These are phyloP conservation scores for Diplotaxis tenuifolia DNA, from an alignment of 345 rosid species.

Conservation along the genomic window DNA sequence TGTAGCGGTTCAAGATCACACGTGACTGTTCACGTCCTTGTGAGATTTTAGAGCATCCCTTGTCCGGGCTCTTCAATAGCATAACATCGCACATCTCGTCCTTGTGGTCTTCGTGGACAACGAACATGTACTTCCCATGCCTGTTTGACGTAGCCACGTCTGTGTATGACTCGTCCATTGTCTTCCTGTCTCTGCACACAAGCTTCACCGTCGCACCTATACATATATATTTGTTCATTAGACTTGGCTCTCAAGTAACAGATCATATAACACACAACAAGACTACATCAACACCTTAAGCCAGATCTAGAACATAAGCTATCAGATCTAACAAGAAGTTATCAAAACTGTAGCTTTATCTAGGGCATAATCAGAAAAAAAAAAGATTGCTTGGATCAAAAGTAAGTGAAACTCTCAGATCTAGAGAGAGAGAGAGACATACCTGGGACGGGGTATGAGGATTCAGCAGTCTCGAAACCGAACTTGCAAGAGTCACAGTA, in stretches of 20 bases:
- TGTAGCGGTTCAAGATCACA: conserved; percentile 62
- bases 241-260: no score
- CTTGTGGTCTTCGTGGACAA: conserved; percentile 63
- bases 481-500: conserved; percentile 83
- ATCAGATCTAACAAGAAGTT: not conserved
- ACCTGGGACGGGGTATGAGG: conserved; percentile 64
- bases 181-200: conserved; percentile 57
- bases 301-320: not conserved
- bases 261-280: not conserved
- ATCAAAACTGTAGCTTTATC: conserved; percentile 3
- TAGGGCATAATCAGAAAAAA: not conserved
- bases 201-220: conserved; percentile 73
- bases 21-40: conserved; percentile 78
- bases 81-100: conserved; percentile 69
- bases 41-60: conserved; percentile 41
- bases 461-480: conserved; percentile 80
- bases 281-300: not conserved
- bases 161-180: conserved; percentile 44
- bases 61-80: conserved; percentile 57
- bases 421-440: not conserved
- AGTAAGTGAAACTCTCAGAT: not conserved
- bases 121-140: conserved; percentile 50
- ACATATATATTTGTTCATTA: not conserved
- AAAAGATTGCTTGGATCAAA: not conserved
- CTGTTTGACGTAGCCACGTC: conserved; percentile 55